Evolutionary conservation across 2,329 filamentous ascomycete genomes (phyloP), one percentile per base, ranked within the genome.

Genomic region (Cladophialophora psammophila): DNA sequence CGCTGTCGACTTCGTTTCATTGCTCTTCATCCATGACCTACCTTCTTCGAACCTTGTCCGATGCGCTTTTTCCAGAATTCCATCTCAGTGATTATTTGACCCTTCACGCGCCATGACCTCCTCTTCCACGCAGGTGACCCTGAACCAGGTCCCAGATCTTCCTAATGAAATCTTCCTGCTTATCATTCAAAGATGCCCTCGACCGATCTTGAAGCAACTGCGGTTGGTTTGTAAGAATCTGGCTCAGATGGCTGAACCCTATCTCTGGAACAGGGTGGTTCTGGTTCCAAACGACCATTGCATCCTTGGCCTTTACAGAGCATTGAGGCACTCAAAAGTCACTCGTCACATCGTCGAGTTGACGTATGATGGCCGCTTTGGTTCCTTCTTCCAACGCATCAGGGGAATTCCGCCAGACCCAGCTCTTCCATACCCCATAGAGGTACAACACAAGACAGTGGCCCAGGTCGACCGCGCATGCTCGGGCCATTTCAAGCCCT

Each of bases 101-200:
- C 38, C 32, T 53, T 48, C 52, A 8, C 9, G 31, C 50, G 40
- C 54, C 50, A 64, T 64, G 54, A 35, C 52, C n/a, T 64, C 52
- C 52, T 18, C 34, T 4, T 50, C 53, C 32, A 18, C 42, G 7
- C 54, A n/a, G 34, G 34, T 61, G 13, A 40, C 56, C 18, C 31
- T n/a, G 45, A 34, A 34, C 12, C 59, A 42, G 20, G 42, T 52
- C 36, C 65, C 65, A 20, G 62, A 69, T 40, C 61, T 71, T n/a
- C 69, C 69, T 8, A 68, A 68, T 62, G 69, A 71, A 60, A 66
- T 69, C 54, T 55, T 71, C 13, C 58, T 69, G n/a, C 54, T 66
- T 26, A 67, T 71, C 62, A 53, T 67, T 18, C 69, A 68, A 58
- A 58, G 35, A 52, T 69, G 65, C 45, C 58, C 65, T 18, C 63